Conservation (phyloP, 768 basidiomycete genomes). For the Tylopilus subfusipes region DNA sequence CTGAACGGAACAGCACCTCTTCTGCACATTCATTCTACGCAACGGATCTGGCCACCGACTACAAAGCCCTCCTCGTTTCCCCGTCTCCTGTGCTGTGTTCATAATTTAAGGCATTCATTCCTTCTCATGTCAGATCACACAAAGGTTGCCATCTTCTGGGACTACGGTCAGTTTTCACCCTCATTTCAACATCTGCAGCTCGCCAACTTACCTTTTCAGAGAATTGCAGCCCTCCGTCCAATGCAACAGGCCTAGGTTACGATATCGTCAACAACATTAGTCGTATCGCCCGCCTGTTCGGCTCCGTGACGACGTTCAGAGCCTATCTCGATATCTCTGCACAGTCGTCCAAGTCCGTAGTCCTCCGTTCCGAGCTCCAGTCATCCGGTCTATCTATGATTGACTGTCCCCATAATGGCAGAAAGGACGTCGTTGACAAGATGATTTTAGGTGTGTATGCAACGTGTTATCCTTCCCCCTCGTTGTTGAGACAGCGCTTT, state of each 20-base stretch:
- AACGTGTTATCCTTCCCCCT: background rate
- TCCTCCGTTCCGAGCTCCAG: constrained; percentile 41
- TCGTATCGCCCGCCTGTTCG: constrained; percentile 43
- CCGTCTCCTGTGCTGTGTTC: constrained; percentile 7
- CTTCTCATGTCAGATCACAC: constrained; percentile 27
- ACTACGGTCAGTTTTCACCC: constrained; percentile 28
- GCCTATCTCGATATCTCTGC: constrained; percentile 51
- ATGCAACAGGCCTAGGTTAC: constrained; percentile 35
- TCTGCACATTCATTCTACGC: constrained; percentile 15
- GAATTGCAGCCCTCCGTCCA: constrained; percentile 32
- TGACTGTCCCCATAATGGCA: constrained; percentile 34
- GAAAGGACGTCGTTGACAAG: constrained; percentile 42
- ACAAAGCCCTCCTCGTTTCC: constrained; percentile 19
- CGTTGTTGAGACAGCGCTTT: constrained; percentile 1
- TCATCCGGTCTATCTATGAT: constrained; percentile 42
- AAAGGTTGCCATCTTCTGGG: constrained; percentile 44
- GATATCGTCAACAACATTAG: constrained; percentile 43
- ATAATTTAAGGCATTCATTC: constrained; percentile 6
- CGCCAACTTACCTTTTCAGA: constrained; percentile 21
- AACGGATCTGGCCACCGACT: constrained; percentile 9
- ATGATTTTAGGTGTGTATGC: constrained; percentile 41
- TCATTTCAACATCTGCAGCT: background rate
- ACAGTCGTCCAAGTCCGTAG: constrained; percentile 32
- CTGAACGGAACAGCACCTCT: constrained; percentile 8
- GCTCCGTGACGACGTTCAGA: constrained; percentile 47